Conservation (phyloP, 148 eudicot genomes). For the Nyssa sinensis region DNA sequence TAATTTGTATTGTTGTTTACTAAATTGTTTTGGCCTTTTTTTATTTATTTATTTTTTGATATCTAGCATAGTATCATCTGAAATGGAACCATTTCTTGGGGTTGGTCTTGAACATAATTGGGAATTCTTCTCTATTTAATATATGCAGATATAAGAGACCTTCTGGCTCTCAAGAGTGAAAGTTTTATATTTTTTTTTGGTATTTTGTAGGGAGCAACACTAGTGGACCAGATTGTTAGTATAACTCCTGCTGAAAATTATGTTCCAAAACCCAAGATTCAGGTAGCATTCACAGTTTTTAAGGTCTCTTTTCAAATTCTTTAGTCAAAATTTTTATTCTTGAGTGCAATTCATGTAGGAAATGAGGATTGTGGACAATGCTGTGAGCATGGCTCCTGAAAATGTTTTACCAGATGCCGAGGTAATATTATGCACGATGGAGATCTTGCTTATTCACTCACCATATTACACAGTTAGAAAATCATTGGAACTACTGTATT, state of each 20-base stretch:
- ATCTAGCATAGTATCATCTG: not conserved
- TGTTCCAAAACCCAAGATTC: constrained; percentile 40
- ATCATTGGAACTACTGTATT: not conserved
- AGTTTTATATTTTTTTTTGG: constrained; percentile 5
- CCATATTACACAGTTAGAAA: not conserved
- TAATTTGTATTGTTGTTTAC: not conserved
- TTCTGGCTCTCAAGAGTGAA: not conserved
- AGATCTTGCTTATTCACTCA: not conserved
- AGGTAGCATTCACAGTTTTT: constrained; percentile 24
- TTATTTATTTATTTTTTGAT: too few species aligned
- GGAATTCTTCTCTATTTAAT: not conserved
- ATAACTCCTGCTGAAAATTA: constrained; percentile 73
- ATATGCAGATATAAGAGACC: not conserved
- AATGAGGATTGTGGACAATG: constrained; percentile 43
- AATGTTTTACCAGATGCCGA: constrained; percentile 38
- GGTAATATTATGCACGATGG: constrained; percentile 27
- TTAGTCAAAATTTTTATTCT: not conserved
- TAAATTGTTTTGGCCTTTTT: too few species aligned
- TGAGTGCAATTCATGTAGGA: constrained; percentile 38
- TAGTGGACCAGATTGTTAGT: constrained; percentile 87
- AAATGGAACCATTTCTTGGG: not conserved
- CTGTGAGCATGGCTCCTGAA: constrained; percentile 33
- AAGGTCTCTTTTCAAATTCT: not conserved
- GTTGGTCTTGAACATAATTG: too few species aligned
- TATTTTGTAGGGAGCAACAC: constrained; percentile 80